Percentiles rank a stretch among this genome's conserved stretches.
These are phyloP conservation scores for Populus hybrid DNA, from an alignment of 441 rosid genomes.

Conservation along the genomic window DNA sequence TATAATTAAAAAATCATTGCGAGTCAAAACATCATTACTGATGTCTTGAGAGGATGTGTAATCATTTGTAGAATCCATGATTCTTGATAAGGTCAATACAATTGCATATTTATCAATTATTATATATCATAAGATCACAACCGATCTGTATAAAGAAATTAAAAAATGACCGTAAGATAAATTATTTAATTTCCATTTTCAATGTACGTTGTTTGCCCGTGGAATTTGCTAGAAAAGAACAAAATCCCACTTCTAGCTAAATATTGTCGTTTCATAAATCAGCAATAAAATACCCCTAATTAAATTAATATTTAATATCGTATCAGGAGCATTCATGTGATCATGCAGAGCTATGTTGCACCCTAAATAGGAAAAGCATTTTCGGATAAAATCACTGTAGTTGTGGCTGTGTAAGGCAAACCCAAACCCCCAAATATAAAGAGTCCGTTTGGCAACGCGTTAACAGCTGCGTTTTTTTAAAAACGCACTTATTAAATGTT, in stretches of 20 bases:
- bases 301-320: background rate
- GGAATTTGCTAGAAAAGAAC: background rate
- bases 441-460: no score
- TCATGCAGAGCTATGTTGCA: background rate
- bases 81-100: background rate
- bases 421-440: background rate
- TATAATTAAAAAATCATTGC: no score
- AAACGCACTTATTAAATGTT: no score
- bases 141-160: background rate
- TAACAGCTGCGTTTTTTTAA: no score
- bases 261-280: background rate
- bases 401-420: slow-evolving; percentile 9
- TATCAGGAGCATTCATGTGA: background rate
- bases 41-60: background rate
- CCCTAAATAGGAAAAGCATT: background rate
- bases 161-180: background rate
- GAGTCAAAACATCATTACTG: no score
- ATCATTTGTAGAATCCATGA: background rate
- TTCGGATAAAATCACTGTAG: background rate
- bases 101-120: background rate
- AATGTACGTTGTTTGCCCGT: background rate
- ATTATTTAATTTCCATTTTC: background rate
- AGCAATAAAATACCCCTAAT: background rate
- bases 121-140: background rate
- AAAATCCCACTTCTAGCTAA: background rate